Evolutionary conservation across 1,284 basidiomycete species (phyloP).

Genomic region (Sanghuangporus sanghuang): DNA sequence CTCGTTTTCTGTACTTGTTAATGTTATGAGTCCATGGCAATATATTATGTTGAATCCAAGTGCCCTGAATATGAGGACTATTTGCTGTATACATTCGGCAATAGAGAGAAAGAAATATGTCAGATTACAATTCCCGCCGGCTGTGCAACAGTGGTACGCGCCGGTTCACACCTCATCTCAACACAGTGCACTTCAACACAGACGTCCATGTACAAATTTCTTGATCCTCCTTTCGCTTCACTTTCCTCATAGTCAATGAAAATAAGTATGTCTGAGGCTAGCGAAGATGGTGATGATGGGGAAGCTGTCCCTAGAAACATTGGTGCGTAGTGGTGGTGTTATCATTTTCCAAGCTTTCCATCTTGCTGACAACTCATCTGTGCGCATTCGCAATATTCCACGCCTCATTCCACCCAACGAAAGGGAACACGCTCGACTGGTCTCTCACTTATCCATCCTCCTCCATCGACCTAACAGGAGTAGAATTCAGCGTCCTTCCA

Average conservation of each 20-base stretch:
- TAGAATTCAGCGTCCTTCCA: conserved; percentile 75
- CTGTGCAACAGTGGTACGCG: no score
- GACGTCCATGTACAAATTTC: not conserved
- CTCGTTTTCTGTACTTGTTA: no score
- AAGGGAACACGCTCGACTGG: conserved; percentile 75
- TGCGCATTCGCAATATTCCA: conserved; percentile 72
- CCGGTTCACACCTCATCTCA: not conserved
- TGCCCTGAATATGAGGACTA: no score
- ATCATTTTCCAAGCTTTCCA: not conserved
- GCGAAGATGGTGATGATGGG: not conserved
- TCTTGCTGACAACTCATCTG: not conserved
- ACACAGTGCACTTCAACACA: not conserved
- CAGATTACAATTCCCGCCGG: no score
- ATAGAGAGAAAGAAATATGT: no score
- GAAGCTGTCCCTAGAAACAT: not conserved
- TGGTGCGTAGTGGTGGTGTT: not conserved
- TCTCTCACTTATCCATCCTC: conserved; percentile 46
- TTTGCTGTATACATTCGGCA: no score
- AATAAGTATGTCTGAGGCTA: not conserved
- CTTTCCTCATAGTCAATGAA: not conserved
- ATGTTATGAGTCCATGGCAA: no score
- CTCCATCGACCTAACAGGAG: conserved; percentile 56
- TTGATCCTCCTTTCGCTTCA: not conserved
- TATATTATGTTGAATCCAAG: no score
- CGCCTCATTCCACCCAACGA: conserved; percentile 75